phyloP scores from a whole-genome alignment of 2,329 filamentous ascomycete species.

The Sporothrix mexicana region DNA sequence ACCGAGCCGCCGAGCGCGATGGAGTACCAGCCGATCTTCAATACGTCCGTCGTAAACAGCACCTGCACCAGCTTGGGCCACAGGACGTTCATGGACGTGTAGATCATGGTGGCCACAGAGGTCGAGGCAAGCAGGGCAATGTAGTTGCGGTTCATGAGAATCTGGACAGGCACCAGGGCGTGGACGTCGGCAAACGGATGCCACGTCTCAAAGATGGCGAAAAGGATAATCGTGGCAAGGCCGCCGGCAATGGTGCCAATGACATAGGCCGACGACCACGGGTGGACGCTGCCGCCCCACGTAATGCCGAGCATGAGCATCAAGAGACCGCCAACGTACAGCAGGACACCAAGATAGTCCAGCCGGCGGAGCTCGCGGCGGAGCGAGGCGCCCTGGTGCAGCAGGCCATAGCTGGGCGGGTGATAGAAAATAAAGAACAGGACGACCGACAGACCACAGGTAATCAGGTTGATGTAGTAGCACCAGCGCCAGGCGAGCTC shows the following conservation, averaged over 20 bases:
- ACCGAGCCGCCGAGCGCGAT: slow-evolving; percentile 1
- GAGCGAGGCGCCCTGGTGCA: slow-evolving; percentile 48
- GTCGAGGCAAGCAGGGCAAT: slow-evolving; percentile 45
- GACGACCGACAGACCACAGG: slow-evolving; percentile 44
- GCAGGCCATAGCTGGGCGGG: slow-evolving; percentile 49
- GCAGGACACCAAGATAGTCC: slow-evolving; percentile 51
- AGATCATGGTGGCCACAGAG: slow-evolving; percentile 39
- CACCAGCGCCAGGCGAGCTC: slow-evolving; percentile 49
- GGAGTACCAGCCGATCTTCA: slow-evolving; percentile 21
- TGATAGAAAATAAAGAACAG: slow-evolving; percentile 50
- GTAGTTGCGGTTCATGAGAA: slow-evolving; percentile 44
- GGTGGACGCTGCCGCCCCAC: slow-evolving; percentile 52
- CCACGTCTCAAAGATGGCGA: slow-evolving; percentile 37
- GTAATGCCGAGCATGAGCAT: slow-evolving; percentile 55
- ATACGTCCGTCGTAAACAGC: slow-evolving; percentile 37
- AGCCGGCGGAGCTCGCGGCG: slow-evolving; percentile 45
- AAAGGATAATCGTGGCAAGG: slow-evolving; percentile 39
- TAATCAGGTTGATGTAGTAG: slow-evolving; percentile 51
- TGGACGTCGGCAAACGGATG: slow-evolving; percentile 41
- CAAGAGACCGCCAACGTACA: slow-evolving; percentile 53
- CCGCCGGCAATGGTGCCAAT: slow-evolving; percentile 41
- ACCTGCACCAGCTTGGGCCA: slow-evolving; percentile 47
- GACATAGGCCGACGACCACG: slow-evolving; percentile 48
- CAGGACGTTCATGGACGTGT: slow-evolving; percentile 35
- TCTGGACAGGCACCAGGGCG: slow-evolving; percentile 47